phyloP scores from a whole-genome alignment of 768 basidiomycete species.

The Boletus huronensis region DNA sequence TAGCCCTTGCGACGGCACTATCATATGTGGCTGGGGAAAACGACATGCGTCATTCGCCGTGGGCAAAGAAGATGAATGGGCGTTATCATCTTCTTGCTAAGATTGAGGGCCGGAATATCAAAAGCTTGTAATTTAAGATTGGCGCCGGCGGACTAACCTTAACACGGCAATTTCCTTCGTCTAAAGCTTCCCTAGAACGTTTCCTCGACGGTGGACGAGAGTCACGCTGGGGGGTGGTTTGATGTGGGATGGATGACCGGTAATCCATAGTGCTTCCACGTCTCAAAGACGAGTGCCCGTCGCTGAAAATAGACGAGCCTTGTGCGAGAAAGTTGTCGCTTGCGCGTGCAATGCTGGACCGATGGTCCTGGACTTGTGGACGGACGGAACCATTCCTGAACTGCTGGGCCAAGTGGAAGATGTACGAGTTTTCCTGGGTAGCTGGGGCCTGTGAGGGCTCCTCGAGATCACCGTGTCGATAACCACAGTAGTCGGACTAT shows the following conservation, averaged over 20 bases:
- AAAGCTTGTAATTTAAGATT: conserved; percentile 27
- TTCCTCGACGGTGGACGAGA: conserved; percentile 29
- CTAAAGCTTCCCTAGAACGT: conserved; percentile 32
- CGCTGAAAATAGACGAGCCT: conserved; percentile 30
- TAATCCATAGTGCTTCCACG: conserved; percentile 18
- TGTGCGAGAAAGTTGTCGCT: conserved; percentile 33
- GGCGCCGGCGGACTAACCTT: conserved; percentile 31
- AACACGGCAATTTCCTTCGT: conserved; percentile 25
- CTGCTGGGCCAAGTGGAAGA: conserved; percentile 24
- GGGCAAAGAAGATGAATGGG: conserved; percentile 18
- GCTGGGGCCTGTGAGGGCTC: conserved; percentile 5
- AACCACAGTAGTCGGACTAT: conserved; percentile 18
- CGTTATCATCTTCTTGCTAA: conserved; percentile 27
- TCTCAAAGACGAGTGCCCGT: conserved; percentile 18
- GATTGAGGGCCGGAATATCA: conserved; percentile 24
- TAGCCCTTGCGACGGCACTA: conserved; percentile 22
- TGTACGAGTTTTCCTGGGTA: conserved; percentile 21
- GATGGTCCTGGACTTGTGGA: conserved; percentile 29
- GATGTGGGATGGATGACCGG: conserved; percentile 13
- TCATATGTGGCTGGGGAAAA: conserved; percentile 23
- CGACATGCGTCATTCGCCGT: conserved; percentile 22
- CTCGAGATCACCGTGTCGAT: conserved; percentile 18
- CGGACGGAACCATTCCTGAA: conserved; percentile 17
- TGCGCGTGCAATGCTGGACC: conserved; percentile 31
- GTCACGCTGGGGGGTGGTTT: conserved; percentile 15